A percentile compares a stretch with the other conserved stretches of the same genome.
Conservation (phyloP, 1,139 yeast genomes). For the Debaryomyces sp. region DNA sequence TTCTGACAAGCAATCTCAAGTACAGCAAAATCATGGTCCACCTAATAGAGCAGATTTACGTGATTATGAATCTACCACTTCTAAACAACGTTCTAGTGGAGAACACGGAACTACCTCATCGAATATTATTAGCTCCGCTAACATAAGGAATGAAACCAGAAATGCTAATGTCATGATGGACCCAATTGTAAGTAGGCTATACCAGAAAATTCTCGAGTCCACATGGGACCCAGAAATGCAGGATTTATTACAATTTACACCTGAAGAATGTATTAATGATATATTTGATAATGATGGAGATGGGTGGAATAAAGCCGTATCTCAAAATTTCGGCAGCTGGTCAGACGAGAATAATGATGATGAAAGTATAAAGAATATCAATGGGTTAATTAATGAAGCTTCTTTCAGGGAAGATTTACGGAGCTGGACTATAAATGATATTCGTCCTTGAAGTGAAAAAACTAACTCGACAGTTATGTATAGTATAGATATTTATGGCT, state of each 20-base stretch:
- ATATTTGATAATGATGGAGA: constrained; percentile 69
- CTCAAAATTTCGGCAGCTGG: constrained; percentile 16
- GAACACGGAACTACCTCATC: neutral
- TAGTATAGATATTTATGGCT: neutral
- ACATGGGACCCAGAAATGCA: constrained; percentile 78
- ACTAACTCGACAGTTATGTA: neutral
- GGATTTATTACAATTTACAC: constrained; percentile 61
- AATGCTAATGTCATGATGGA: constrained; percentile 35
- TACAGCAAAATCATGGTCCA: constrained; percentile 5
- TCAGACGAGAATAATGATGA: constrained; percentile 35
- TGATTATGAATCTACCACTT: neutral
- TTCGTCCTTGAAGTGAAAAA: neutral
- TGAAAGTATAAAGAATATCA: constrained; percentile 47
- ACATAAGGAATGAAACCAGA: neutral
- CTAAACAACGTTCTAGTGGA: neutral
- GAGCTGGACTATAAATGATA: constrained; percentile 42
- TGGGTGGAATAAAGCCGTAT: constrained; percentile 56
- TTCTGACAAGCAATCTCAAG: constrained; percentile 1
- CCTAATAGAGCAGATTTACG: too few relatives aligned
- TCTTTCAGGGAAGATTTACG: constrained; percentile 44
- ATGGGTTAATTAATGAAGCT: constrained; percentile 45
- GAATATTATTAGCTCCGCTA: neutral
- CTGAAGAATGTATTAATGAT: constrained; percentile 74
- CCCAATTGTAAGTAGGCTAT: constrained; percentile 55
- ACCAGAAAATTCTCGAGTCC: constrained; percentile 65